phyloP scores from a whole-genome alignment of 345 rosid species.

The Brassica rapa region DNA sequence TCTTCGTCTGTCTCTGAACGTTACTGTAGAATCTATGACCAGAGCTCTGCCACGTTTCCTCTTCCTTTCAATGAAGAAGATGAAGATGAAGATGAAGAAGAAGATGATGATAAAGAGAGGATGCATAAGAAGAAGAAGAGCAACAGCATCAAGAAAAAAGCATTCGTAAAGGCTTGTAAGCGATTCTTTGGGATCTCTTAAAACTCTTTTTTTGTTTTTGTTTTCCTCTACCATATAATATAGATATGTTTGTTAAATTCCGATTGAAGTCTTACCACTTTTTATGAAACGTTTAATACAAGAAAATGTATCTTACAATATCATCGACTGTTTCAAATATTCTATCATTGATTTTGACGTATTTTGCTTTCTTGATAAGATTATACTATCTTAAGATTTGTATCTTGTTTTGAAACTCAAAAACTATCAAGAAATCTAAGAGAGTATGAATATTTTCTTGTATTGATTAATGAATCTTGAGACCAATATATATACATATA shows the following conservation, averaged over 20 bases:
- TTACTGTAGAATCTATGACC: slow-evolving; percentile 78
- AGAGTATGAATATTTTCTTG: neutral
- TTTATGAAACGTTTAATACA: slow-evolving; percentile 17
- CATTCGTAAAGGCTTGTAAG: slow-evolving; percentile 77
- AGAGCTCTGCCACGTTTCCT: slow-evolving; percentile 47
- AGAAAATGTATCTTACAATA: neutral
- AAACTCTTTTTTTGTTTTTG: neutral
- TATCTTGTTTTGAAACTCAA: neutral
- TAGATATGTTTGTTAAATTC: slow-evolving; percentile 13
- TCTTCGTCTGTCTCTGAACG: slow-evolving; percentile 82
- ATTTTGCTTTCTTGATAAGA: slow-evolving; percentile 4
- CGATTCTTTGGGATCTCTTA: slow-evolving; percentile 61
- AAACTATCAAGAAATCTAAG: neutral
- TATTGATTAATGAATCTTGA: neutral
- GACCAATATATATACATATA: neutral
- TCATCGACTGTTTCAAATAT: neutral
- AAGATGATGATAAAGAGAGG: slow-evolving; percentile 29
- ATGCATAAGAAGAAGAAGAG: slow-evolving; percentile 48
- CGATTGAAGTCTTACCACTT: neutral
- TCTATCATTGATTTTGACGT: neutral
- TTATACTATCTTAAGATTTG: neutral
- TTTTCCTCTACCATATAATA: slow-evolving; percentile 17
- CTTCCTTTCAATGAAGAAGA: slow-evolving; percentile 40
- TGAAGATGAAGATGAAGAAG: slow-evolving; percentile 38
- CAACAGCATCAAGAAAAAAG: slow-evolving; percentile 38